These are phyloP conservation scores for Hygrophila difformis DNA, from an alignment of 257 asterid species.

Conservation along the genomic window DNA sequence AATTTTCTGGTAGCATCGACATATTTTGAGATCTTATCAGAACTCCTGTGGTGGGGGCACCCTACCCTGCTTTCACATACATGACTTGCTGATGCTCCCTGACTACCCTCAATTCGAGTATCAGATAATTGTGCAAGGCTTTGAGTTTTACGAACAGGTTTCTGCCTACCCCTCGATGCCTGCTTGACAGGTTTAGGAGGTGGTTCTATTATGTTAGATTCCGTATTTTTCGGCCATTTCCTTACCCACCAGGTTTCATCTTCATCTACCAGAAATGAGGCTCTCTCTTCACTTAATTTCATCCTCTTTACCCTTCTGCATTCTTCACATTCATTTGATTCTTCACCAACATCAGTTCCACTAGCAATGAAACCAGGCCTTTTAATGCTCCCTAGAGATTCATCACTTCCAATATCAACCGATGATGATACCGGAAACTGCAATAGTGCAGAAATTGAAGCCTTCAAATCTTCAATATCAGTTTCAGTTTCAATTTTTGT, in stretches of 20 bases:
- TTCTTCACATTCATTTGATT: constrained; percentile 89
- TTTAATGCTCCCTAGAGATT: constrained; percentile 40
- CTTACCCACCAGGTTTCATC: constrained; percentile 81
- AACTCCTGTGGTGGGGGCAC: constrained; percentile 74
- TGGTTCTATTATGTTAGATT: constrained; percentile 60
- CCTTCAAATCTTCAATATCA: constrained; percentile 68
- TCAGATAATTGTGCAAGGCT: constrained; percentile 95
- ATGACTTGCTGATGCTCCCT: constrained; percentile 97
- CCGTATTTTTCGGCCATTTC: constrained; percentile 62
- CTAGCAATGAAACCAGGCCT: constrained; percentile 40
- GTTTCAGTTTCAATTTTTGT: constrained; percentile 25
- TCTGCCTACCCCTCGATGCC: constrained; percentile 77
- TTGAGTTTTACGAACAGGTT: constrained; percentile 84
- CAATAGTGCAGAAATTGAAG: constrained; percentile 51
- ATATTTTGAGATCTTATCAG: constrained; percentile 50
- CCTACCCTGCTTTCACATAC: constrained; percentile 69
- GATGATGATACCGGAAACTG: constrained; percentile 32
- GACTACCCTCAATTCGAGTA: constrained; percentile 96
- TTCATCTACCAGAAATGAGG: constrained; percentile 34
- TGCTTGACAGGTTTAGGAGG: constrained; percentile 89
- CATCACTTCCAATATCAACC: constrained; percentile 44
- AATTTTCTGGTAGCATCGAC: constrained; percentile 40
- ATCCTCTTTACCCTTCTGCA: constrained; percentile 81
- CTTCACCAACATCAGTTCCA: constrained; percentile 52
- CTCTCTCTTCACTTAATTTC: constrained; percentile 61